Evolutionary conservation across 2,329 filamentous ascomycete species (phyloP).

Genomic region (Blastomyces emzantsi): DNA sequence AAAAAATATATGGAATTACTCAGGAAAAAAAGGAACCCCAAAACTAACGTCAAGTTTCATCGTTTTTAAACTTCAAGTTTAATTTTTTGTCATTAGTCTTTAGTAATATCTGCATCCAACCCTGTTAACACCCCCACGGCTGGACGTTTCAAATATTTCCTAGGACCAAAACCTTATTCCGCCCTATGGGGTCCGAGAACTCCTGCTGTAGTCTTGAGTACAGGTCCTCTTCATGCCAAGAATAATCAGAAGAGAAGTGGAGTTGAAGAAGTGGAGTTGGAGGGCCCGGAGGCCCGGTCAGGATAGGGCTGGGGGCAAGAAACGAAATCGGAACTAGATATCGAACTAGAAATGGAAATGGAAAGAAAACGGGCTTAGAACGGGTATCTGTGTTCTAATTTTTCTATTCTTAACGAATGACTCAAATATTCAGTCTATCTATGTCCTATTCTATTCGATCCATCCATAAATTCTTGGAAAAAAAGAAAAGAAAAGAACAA

Average conservation of each 20-base stretch:
- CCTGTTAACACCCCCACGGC: too few relatives aligned
- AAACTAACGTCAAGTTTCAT: too few relatives aligned
- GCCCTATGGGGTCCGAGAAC: not conserved
- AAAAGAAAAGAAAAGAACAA: not conserved
- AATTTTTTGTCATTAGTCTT: not conserved
- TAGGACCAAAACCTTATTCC: not conserved
- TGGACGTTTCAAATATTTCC: not conserved
- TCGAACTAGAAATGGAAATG: not conserved
- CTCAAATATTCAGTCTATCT: not conserved
- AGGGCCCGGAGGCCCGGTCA: too few relatives aligned
- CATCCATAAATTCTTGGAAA: not conserved
- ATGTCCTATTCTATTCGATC: not conserved
- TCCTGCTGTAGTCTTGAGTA: not conserved
- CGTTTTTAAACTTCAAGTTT: not conserved
- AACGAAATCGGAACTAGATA: not conserved
- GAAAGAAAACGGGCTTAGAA: not conserved
- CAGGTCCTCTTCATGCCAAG: not conserved
- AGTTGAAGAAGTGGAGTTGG: not conserved
- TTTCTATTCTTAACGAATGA: not conserved
- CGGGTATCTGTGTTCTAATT: not conserved
- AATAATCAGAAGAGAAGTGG: not conserved
- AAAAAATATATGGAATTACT: not conserved
- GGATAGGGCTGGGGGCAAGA: not conserved
- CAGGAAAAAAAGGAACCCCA: not conserved
- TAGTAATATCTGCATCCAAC: not conserved